Evolutionary conservation across 148 eudicot genomes (phyloP).

Genomic region (Rheum nobile): DNA sequence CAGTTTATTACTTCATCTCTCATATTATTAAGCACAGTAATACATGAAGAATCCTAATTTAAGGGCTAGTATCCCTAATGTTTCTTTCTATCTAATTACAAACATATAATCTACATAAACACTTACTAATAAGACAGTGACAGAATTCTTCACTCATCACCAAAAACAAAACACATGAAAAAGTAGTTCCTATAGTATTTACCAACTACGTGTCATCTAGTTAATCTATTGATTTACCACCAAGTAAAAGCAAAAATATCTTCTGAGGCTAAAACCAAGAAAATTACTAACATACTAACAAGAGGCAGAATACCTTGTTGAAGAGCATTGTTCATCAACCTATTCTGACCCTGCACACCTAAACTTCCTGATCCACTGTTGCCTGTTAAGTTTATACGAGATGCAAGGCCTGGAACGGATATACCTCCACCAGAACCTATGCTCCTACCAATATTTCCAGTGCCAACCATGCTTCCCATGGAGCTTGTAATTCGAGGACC

Average conservation of each 20-base stretch:
- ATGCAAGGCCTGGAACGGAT: constrained; percentile 77
- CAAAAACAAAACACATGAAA: background rate
- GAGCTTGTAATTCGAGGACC: constrained; percentile 79
- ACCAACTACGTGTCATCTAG: background rate
- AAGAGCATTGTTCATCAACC: constrained; percentile 73
- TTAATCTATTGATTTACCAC: background rate
- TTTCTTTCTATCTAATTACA: background rate
- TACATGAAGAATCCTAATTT: background rate
- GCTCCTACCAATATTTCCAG: constrained; percentile 73
- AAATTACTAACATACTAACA: background rate
- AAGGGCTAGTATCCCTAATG: background rate
- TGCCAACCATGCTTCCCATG: constrained; percentile 72
- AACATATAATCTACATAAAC: too few species aligned
- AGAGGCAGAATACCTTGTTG: constrained; percentile 66
- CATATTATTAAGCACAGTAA: background rate
- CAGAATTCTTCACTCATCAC: background rate
- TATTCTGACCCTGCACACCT: constrained; percentile 72
- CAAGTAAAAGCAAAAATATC: background rate
- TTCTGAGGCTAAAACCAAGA: background rate
- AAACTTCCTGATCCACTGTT: constrained; percentile 83
- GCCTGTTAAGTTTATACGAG: constrained; percentile 64
- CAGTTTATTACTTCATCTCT: background rate
- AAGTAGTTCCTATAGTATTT: background rate
- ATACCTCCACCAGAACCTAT: constrained; percentile 84
- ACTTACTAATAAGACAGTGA: background rate